phyloP scores from a whole-genome alignment of 495 filamentous ascomycete species.

The Penicillium lagena region DNA sequence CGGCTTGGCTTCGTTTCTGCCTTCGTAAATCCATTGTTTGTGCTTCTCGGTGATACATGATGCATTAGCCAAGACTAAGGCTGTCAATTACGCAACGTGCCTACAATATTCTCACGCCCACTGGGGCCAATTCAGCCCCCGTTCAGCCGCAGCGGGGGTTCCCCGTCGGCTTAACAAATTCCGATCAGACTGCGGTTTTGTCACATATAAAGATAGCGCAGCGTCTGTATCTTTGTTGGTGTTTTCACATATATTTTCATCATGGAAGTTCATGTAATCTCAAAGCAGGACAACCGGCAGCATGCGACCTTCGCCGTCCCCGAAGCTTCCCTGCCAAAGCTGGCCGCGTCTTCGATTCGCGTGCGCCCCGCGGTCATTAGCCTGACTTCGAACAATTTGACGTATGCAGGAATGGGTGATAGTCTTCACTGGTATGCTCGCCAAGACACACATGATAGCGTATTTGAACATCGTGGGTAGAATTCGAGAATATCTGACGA shows the following conservation, averaged over 20 bases:
- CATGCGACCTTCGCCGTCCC: slow-evolving; percentile 12
- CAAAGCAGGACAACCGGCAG: slow-evolving; percentile 15
- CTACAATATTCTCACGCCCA: no score
- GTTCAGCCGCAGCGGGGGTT: not conserved
- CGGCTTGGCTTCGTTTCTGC: no score
- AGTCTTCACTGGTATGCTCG: slow-evolving; percentile 38
- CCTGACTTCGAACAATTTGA: slow-evolving; percentile 50
- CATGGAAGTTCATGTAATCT: slow-evolving; percentile 19
- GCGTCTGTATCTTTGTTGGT: not conserved
- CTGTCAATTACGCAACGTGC: no score
- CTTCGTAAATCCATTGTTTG: no score
- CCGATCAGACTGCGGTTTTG: not conserved
- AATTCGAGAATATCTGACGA: no score
- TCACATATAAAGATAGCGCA: not conserved
- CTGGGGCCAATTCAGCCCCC: no score
- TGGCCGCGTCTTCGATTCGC: slow-evolving; percentile 27
- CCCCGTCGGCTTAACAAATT: not conserved
- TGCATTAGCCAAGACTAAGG: no score
- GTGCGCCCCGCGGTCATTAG: slow-evolving; percentile 36
- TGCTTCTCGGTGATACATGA: no score
- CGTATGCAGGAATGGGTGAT: slow-evolving; percentile 43
- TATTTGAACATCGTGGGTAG: no score
- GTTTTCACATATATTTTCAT: not conserved
- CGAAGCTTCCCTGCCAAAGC: not conserved
- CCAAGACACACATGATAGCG: no score